A percentile compares a stretch with the other conserved stretches of the same genome.
These are phyloP conservation scores for Lumnitzera littorea DNA, from an alignment of 345 rosid genomes.

Conservation along the genomic window DNA sequence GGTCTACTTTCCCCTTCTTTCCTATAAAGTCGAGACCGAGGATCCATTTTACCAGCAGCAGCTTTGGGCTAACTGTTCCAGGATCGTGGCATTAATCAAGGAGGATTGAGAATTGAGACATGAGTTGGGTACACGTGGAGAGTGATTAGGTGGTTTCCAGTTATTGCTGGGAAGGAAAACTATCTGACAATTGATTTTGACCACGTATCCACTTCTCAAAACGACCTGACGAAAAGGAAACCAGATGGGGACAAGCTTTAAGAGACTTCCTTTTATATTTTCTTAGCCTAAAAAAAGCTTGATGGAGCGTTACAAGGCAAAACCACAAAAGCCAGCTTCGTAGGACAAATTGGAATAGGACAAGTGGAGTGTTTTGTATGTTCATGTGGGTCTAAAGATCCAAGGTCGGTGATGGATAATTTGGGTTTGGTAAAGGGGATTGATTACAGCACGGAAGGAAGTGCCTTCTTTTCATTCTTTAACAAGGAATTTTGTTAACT, in stretches of 20 bases:
- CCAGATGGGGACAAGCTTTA: too few species aligned
- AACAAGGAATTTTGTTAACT: too few species aligned
- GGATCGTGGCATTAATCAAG: background rate
- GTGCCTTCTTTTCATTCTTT: too few species aligned
- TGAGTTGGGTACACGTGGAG: conserved; percentile 30
- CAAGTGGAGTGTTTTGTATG: conserved; percentile 6
- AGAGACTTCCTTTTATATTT: too few species aligned
- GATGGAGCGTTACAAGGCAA: background rate
- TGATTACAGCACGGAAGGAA: too few species aligned
- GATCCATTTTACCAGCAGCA: too few species aligned
- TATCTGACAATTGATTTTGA: conserved; percentile 11
- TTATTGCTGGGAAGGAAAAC: background rate
- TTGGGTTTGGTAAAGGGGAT: too few species aligned
- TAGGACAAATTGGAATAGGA: background rate
- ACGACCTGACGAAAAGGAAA: too few species aligned
- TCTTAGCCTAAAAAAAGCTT: too few species aligned
- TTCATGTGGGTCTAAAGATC: conserved; percentile 3
- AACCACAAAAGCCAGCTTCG: background rate
- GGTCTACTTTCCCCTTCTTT: too few species aligned
- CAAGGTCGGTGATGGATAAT: background rate
- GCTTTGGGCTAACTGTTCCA: too few species aligned
- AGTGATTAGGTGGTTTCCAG: conserved; percentile 19
- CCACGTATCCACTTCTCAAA: background rate
- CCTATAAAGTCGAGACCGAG: too few species aligned
- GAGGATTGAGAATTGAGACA: background rate